phyloP scores from a whole-genome alignment of 495 filamentous ascomycete genomes.

The Aspergillus bertholletiae region DNA sequence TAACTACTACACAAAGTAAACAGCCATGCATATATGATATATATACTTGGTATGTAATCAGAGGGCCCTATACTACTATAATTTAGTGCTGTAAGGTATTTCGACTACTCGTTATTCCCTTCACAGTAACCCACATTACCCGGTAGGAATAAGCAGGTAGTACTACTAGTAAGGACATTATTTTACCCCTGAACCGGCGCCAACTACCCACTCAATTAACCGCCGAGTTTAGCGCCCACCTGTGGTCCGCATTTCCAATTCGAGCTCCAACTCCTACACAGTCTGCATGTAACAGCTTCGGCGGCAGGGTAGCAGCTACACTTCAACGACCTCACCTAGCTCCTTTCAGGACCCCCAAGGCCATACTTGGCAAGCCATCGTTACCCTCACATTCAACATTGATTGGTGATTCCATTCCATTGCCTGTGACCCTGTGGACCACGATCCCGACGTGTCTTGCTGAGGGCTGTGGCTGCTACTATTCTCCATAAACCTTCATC shows the following conservation, averaged over 20 bases:
- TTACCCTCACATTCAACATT: constrained; percentile 12
- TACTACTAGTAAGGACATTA: background rate
- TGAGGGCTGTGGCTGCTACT: constrained; percentile 19
- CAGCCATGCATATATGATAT: too few species aligned
- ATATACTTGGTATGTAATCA: too few species aligned
- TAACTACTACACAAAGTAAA: too few species aligned
- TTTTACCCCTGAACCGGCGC: constrained; percentile 17
- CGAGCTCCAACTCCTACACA: constrained; percentile 27
- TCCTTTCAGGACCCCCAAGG: constrained; percentile 3
- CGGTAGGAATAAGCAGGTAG: background rate
- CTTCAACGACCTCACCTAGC: constrained; percentile 11
- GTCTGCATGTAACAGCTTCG: constrained; percentile 41
- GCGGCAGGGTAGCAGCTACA: constrained; percentile 31
- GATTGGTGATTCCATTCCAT: constrained; percentile 26
- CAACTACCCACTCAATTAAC: constrained; percentile 12
- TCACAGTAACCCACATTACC: too few species aligned
- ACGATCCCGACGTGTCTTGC: constrained; percentile 25
- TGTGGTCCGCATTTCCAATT: constrained; percentile 12
- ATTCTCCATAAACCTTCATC: constrained; percentile 29
- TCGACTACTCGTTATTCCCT: too few species aligned
- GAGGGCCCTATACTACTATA: too few species aligned
- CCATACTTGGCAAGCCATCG: constrained; percentile 17
- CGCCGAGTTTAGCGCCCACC: constrained; percentile 11
- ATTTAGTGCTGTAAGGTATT: too few species aligned
- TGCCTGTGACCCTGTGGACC: constrained; percentile 30